Conservation (phyloP, 2,329 filamentous ascomycete species). For the Cladobotryum mycophilum region DNA sequence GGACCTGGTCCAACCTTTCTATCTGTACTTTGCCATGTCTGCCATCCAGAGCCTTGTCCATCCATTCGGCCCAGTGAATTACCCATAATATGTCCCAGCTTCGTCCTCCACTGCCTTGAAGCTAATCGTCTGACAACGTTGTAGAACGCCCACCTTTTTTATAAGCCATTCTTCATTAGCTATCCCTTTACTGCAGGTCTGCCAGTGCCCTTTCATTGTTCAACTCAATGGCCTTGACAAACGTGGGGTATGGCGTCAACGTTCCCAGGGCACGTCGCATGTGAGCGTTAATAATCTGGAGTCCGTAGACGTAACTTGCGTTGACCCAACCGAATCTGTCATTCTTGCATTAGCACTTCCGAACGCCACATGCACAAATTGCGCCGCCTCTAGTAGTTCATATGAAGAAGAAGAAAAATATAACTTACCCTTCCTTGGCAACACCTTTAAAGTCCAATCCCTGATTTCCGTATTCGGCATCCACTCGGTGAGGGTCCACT, state of each 20-base stretch:
- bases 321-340: constrained; percentile 96
- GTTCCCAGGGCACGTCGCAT: constrained; percentile 85
- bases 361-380: background rate
- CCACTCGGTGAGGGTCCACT: constrained; percentile 85
- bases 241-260: constrained; percentile 79
- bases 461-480: constrained; percentile 97
- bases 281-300: constrained; percentile 82
- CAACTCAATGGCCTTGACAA: constrained; percentile 60
- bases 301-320: constrained; percentile 90
- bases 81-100: too few species aligned
- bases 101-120: too few species aligned
- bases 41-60: too few species aligned
- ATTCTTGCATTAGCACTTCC: constrained; percentile 21
- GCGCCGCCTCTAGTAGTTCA: too few species aligned
- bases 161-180: too few species aligned
- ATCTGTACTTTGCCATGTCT: too few species aligned
- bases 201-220: constrained; percentile 49
- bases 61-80: too few species aligned
- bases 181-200: constrained; percentile 23
- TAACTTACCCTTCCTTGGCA: constrained; percentile 83
- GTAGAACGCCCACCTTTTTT: too few species aligned
- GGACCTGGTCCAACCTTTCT: too few species aligned
- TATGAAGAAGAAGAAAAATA: background rate
- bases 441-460: constrained; percentile 93
- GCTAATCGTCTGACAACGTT: too few species aligned